These are phyloP conservation scores for Marchantia paleacea DNA, from an alignment of 225 moss, liverwort and hornwort species.

Conservation along the genomic window DNA sequence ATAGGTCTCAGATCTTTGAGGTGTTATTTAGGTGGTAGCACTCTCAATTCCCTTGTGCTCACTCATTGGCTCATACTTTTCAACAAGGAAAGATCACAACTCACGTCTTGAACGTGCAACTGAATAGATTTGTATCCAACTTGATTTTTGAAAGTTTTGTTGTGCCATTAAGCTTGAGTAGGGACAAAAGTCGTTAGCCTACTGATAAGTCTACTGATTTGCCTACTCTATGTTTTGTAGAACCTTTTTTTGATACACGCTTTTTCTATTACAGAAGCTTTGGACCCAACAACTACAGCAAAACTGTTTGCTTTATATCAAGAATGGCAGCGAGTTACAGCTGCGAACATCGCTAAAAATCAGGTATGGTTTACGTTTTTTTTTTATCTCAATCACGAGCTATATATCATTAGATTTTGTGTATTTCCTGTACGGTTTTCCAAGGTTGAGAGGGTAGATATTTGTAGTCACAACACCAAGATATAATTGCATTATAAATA, in stretches of 20 bases:
- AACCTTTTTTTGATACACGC: background rate
- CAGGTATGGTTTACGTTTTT: conserved; percentile 50
- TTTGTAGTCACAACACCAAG: too few species aligned
- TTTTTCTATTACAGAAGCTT: conserved; percentile 44
- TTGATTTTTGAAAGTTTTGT: background rate
- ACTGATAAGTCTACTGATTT: background rate
- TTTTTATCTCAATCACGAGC: too few species aligned
- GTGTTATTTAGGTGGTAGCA: background rate
- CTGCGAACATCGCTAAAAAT: conserved; percentile 60
- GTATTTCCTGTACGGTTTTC: too few species aligned
- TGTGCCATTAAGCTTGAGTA: background rate
- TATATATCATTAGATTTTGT: too few species aligned
- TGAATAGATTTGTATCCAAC: background rate
- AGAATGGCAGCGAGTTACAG: conserved; percentile 76
- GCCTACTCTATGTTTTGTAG: background rate
- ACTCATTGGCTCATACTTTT: background rate
- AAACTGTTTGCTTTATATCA: conserved; percentile 59
- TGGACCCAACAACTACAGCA: conserved; percentile 68
- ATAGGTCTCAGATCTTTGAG: background rate
- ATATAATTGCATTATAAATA: too few species aligned
- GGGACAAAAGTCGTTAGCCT: background rate
- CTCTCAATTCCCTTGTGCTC: background rate
- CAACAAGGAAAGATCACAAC: background rate
- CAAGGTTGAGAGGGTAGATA: too few species aligned
- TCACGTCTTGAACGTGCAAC: background rate